These are phyloP conservation scores for Echeveria elegans DNA, from an alignment of 164 flowering plant species.

Conservation along the genomic window DNA sequence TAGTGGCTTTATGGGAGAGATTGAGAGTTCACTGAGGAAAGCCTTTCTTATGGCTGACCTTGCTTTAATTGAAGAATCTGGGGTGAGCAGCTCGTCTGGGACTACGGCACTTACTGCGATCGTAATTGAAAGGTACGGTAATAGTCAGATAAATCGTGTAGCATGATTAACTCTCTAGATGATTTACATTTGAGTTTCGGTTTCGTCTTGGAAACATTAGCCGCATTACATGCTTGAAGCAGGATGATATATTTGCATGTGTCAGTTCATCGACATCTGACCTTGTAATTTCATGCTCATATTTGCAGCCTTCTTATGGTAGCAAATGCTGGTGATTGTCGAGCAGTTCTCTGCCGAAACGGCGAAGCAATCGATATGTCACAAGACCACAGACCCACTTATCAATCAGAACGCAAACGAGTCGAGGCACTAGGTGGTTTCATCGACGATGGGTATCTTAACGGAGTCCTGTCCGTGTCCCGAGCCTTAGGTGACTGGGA, in stretches of 20 bases:
- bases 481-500: slow-evolving; percentile 93
- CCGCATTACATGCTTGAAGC: background rate
- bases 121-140: slow-evolving; percentile 57
- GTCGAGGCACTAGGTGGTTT: slow-evolving; percentile 58
- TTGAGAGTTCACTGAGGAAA: slow-evolving; percentile 45
- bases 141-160: background rate
- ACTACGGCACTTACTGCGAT: slow-evolving; percentile 82
- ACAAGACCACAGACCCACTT: slow-evolving; percentile 65
- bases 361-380: slow-evolving; percentile 80
- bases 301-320: slow-evolving; percentile 53
- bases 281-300: background rate
- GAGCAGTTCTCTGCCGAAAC: slow-evolving; percentile 82
- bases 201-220: background rate
- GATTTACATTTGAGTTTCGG: background rate
- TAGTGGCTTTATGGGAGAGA: slow-evolving; percentile 35
- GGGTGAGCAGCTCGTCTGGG: slow-evolving; percentile 61
- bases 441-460: slow-evolving; percentile 74
- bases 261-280: background rate
- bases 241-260: background rate
- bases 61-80: slow-evolving; percentile 65
- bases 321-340: slow-evolving; percentile 89
- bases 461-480: slow-evolving; percentile 63
- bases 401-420: slow-evolving; percentile 40
- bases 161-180: background rate
- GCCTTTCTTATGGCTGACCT: slow-evolving; percentile 67